Evolutionary conservation across 2,329 filamentous ascomycete species (phyloP), one percentile per base, ranked within the genome.

Genomic region (Aspergillus sp.): DNA sequence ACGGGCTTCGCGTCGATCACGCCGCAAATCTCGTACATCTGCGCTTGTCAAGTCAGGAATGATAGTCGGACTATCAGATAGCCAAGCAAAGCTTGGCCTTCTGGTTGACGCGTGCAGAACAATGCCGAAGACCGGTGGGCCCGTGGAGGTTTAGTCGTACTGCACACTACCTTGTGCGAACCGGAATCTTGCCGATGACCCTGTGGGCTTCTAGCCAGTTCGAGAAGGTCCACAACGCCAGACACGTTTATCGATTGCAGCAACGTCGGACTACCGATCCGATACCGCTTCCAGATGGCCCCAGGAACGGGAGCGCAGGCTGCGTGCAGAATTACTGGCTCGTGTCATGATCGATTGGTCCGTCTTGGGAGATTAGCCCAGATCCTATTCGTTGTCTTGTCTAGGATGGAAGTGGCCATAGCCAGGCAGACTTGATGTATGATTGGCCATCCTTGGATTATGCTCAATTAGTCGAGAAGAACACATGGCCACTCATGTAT

Each of bases 201-300:
- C 23, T 32, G 47, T 50, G 47, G 47, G 47, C 47, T 50, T 50
- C 47, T 50, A 50, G 47, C 47, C 47, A 50, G 47, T 50, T 50
- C 47, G 15, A 50, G 47, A 50, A 50, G 47, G 25, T 50, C 47
- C 47, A 50, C 47, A 50, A 32, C 32, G 25, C 15, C 47, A 50
- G 25, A 17, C 45, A 32, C n/a, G n/a, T 30, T 12, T 5, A 32
- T 17, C 9, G 9, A 9, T 50, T 30, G 47, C 47, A 50, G 30
- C 25, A 50, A 50, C 47, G 25, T 50, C 47, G 47, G 47, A 50
- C 47, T 50, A 50, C 47, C 47, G 47, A 50, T n/a, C 25, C 25
- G 10, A 45, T 45, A 45, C 41, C 41, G 41, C 17, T 19, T 23
- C 5, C 28, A 32, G 15, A 23, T 50, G 25, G 47, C 25, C 47